Conservation (phyloP, 495 filamentous ascomycete species). For the Penicillium bovifimosum region DNA sequence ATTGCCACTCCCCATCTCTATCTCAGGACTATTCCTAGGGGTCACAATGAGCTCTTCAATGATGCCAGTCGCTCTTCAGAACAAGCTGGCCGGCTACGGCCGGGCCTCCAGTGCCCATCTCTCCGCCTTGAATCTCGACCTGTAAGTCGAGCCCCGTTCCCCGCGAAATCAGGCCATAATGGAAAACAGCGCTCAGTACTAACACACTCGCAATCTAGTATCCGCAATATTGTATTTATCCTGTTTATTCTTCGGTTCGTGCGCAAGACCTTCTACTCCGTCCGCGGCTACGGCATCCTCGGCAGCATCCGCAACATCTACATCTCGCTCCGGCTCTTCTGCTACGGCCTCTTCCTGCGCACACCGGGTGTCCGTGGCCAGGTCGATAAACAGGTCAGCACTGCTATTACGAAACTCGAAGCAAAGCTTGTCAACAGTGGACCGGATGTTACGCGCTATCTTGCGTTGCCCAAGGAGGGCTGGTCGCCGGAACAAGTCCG, state of each 20-base stretch:
- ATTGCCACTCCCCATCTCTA: slow-evolving; percentile 14
- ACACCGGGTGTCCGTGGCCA: slow-evolving; percentile 72
- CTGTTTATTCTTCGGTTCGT: slow-evolving; percentile 85
- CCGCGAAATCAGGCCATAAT: slow-evolving; percentile 8
- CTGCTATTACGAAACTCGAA: slow-evolving; percentile 66
- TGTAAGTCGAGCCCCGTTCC: slow-evolving; percentile 53
- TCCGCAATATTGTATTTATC: slow-evolving; percentile 85
- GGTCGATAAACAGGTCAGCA: slow-evolving; percentile 7
- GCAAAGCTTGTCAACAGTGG: slow-evolving; percentile 71
- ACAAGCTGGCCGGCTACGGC: slow-evolving; percentile 38
- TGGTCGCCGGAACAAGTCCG: slow-evolving; percentile 74
- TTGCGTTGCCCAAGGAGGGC: slow-evolving; percentile 77
- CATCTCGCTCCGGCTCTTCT: slow-evolving; percentile 57
- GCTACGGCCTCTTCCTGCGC: slow-evolving; percentile 82
- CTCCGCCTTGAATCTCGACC: slow-evolving; percentile 66
- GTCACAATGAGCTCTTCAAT: slow-evolving; percentile 33
- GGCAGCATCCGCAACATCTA: slow-evolving; percentile 73
- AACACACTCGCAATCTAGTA: slow-evolving; percentile 26
- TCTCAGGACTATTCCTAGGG: slow-evolving; percentile 5
- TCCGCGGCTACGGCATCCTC: slow-evolving; percentile 82
- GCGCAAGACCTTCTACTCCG: slow-evolving; percentile 70
- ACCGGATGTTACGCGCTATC: slow-evolving; percentile 64
- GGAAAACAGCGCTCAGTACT: slow-evolving; percentile 10
- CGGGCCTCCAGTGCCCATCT: slow-evolving; percentile 53
- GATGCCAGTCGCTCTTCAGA: slow-evolving; percentile 37